Conservation (phyloP, 2,329 filamentous ascomycete species). For the Grosmannia penicillata region DNA sequence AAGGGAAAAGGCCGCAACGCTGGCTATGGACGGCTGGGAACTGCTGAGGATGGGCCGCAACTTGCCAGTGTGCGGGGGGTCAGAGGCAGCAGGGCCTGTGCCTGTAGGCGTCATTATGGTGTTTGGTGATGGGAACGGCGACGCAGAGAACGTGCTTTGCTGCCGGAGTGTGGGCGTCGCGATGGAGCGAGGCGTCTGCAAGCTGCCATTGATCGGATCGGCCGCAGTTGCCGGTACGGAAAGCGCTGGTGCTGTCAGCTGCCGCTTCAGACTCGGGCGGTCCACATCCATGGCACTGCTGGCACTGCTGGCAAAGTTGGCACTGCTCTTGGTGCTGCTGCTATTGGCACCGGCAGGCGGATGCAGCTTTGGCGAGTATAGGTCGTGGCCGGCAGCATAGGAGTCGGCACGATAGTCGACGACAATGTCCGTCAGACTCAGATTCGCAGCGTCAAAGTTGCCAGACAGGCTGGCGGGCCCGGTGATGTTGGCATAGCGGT, state of each 20-base stretch:
- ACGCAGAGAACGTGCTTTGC: background rate
- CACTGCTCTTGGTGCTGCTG: background rate
- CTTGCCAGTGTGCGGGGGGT: background rate
- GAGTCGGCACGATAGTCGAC: conserved; percentile 45
- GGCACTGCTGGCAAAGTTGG: background rate
- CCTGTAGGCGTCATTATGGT: no score
- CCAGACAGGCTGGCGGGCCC: conserved; percentile 43
- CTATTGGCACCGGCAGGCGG: background rate
- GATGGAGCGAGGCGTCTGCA: background rate
- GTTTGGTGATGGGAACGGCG: background rate
- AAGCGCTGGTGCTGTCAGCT: background rate
- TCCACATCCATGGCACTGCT: background rate
- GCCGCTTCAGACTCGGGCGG: background rate
- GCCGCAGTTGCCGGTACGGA: background rate
- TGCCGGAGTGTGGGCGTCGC: background rate
- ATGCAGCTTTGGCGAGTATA: conserved; percentile 23
- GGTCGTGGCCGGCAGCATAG: conserved; percentile 31
- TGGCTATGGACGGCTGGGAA: background rate
- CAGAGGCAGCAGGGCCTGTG: no score
- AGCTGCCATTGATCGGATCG: background rate
- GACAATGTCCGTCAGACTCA: conserved; percentile 53
- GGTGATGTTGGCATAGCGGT: conserved; percentile 51
- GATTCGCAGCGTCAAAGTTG: conserved; percentile 58
- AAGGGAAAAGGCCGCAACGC: background rate
- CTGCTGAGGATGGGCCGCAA: background rate